Evolutionary conservation across 2,329 filamentous ascomycete species (phyloP).

Genomic region (Didymella pinodella): DNA sequence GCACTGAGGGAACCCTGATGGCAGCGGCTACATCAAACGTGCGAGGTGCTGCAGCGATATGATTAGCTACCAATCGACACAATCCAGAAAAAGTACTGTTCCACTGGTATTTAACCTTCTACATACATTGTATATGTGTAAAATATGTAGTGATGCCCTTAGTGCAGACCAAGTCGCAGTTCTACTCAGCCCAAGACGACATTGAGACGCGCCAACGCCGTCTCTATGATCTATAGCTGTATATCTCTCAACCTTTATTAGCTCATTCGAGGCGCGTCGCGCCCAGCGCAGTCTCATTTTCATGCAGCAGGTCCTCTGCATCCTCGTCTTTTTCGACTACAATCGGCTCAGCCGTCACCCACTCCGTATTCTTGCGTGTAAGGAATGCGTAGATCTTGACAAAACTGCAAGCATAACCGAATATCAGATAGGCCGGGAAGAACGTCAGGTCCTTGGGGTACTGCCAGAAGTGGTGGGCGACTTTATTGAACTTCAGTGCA

Average conservation of each 20-base stretch:
- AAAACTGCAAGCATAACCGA: neutral
- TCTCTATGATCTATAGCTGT: neutral
- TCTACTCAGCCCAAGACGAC: neutral
- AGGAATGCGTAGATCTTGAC: constrained; percentile 1
- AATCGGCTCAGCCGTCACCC: neutral
- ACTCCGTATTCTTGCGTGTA: neutral
- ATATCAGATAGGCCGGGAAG: neutral
- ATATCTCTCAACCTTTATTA: neutral
- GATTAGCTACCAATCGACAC: neutral
- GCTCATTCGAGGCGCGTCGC: neutral
- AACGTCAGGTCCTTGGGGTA: neutral
- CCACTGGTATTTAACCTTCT: too few species aligned
- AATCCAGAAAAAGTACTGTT: neutral
- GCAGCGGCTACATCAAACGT: neutral
- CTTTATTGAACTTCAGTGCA: constrained; percentile 3
- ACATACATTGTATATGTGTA: neutral
- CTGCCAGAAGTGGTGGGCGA: neutral
- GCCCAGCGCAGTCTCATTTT: neutral
- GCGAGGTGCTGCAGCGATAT: neutral
- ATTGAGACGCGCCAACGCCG: neutral
- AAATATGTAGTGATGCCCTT: neutral
- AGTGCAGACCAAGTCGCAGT: neutral
- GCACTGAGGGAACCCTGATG: constrained; percentile 26
- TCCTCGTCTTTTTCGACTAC: neutral
- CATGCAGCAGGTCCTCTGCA: neutral